Base-by-base conservation (phyloP, 306 rosid species). In the Castanea crenata region DNA sequence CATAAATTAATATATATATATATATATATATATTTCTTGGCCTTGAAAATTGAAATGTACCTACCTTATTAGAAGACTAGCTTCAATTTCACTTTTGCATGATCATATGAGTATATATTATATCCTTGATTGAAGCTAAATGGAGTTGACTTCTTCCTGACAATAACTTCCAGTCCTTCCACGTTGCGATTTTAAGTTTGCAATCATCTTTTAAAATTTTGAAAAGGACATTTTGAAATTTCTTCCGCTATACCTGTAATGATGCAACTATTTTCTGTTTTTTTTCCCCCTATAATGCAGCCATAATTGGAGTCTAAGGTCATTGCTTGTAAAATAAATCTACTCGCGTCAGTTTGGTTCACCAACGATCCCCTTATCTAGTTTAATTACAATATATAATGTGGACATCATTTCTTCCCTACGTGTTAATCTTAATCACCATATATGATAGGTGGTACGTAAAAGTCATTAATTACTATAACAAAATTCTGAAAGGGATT, bases 121-220 rank as follows among this genome's bases (percentile, higher is more conserved):
- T 1, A 21, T 8, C 6, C 4, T 10, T 49, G n/a, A 13, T 2
- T 14, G 69, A 14, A 9, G 44, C 44, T 31, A 29, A 15, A 23
- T 3, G 25, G 20, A 51, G 27, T 3, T 41, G 55, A 57, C 67
- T 54, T 35, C 14, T 32, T 54, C 14, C 44, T 4, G 68, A 19
- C 25, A 10, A 56, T 27, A 67, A 32, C 72, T 56, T 67, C 76
- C 76, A 74, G 56, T 23, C 72, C 67, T 32, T 67, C 79, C 76
- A 74, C 76, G 73, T 78, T 64, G 71, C 65, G 19, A n/a, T 9
- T 23, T 31, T 14, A 55, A 59, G 71, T 76, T 76, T 76, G 44
- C 31, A 20, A 55, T 77, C 61, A 20, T 67, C n/a, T 44, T 34
- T 15, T 34, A 32, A 32, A 35, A 18, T 67, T 14, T 14, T 67